Base-by-base conservation (phyloP, 2,329 filamentous ascomycete genomes). In the Bipolaris bicolor region DNA sequence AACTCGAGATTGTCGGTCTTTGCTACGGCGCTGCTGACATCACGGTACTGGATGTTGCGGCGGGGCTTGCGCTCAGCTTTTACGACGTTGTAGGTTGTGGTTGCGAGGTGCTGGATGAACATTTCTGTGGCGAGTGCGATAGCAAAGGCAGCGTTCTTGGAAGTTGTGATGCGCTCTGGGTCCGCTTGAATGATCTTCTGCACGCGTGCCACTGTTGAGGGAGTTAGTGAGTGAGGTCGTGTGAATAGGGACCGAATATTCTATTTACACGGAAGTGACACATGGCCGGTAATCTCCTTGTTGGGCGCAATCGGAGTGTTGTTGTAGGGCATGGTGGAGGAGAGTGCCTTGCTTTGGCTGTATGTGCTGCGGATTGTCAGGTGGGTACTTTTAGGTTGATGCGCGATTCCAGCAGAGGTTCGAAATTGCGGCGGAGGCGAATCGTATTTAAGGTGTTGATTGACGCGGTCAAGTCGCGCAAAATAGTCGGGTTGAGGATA, bases 1-100 rank as follows among this genome's bases (percentile, higher is more conserved):
- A 99, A 99, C 76, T 99, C 93, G 49, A 99, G 88, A 75, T 96
- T 96, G 77, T 98, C 95, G 61, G 92, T 88, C 73, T 92, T 90
- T 7, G 90, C 86, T 53, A 98, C 89, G 26, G 95, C 94, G 70
- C 87, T 90, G 66, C 93, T 92, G 40, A 99, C 84, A 77, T 99
- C 95, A 73, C 91, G 91, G 81, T 99, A 99, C 76, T 98, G 95
- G 61, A 99, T 90, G 71, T 96, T 97, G 59, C 93, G 88, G 55
- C 95, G 85, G 5, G 94, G 94, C 76, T 98, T 98, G 68, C 90
- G 86, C 78, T 98, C 95, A 1, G 92, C 85, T 73, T 95, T 96
- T 68, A 93, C 90, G 69, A 96, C 90, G 70, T 90, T 93, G 75
- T 96, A 88, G 24, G 90, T 89, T 75, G 96, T 90, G 61, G 90